Conservation (phyloP, 1,284 basidiomycete species). For the Coniophora puteana region DNA sequence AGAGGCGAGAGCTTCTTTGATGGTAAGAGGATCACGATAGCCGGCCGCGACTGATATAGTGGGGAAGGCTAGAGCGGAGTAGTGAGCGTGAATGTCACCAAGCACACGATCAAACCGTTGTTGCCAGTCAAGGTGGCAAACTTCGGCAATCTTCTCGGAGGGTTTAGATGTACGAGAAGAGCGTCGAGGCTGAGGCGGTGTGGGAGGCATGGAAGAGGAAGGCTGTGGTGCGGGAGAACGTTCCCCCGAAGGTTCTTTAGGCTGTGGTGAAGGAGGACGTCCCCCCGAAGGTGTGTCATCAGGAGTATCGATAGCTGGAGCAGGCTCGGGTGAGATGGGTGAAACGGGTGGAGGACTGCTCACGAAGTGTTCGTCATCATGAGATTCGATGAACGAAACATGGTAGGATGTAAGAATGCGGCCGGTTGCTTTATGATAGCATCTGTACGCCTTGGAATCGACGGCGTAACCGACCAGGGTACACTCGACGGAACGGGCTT, state of each 20-base stretch:
- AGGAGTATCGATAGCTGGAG: no score
- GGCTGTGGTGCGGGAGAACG: not conserved
- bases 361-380: no score
- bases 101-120: no score
- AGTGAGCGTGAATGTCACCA: no score
- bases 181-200: not conserved
- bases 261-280: no score
- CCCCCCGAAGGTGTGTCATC: no score
- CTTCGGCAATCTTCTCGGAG: no score
- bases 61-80: no score
- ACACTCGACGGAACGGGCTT: constrained; percentile 18
- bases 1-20: not conserved
- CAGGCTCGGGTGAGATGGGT: not conserved
- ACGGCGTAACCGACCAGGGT: constrained; percentile 23
- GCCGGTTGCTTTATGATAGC: constrained; percentile 14
- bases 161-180: constrained; percentile 1
- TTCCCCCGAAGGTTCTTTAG: no score
- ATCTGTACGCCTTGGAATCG: constrained; percentile 18
- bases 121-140: no score
- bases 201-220: no score
- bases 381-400: constrained; percentile 26
- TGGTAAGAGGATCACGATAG: not conserved
- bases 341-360: not conserved
- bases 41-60: no score
- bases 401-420: constrained; percentile 21